phyloP scores from a whole-genome alignment of 2,329 filamentous ascomycete species.

The Fusarium praegraminearum region DNA sequence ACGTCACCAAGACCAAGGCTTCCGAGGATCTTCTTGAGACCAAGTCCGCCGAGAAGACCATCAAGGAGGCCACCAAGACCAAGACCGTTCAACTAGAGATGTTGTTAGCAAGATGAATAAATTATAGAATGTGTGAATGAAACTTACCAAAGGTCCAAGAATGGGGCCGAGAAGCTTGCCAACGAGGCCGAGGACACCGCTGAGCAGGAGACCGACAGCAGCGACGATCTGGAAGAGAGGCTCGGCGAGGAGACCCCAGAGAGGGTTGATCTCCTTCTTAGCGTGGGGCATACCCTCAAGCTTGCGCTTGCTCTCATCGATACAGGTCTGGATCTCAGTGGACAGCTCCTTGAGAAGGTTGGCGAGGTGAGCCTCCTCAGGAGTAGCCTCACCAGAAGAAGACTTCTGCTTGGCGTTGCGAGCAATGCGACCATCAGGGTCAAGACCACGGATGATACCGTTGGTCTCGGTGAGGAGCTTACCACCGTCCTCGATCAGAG shows the following conservation, averaged over 20 bases:
- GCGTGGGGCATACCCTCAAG: conserved; percentile 92
- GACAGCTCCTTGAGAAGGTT: conserved; percentile 89
- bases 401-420: conserved; percentile 86
- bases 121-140: neutral
- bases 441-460: conserved; percentile 85
- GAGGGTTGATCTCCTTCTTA: conserved; percentile 93
- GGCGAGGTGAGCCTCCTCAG: conserved; percentile 86
- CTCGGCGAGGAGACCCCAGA: conserved; percentile 86
- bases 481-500: conserved; percentile 87
- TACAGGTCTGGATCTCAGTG: conserved; percentile 81
- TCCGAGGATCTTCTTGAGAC: conserved; percentile 79
- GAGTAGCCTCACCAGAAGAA: conserved; percentile 71
- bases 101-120: conserved; percentile 37
- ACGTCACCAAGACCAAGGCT: conserved; percentile 74
- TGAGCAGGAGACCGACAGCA: conserved; percentile 84
- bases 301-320: conserved; percentile 89
- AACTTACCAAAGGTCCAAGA: conserved; percentile 32
- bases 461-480: conserved; percentile 88
- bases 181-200: conserved; percentile 85
- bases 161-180: conserved; percentile 71
- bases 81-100: conserved; percentile 73
- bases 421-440: conserved; percentile 88
- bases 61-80: conserved; percentile 86
- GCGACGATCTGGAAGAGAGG: conserved; percentile 93
- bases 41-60: conserved; percentile 80